Conservation (phyloP, 2,329 filamentous ascomycete genomes). For the Fusarium transvaalense region DNA sequence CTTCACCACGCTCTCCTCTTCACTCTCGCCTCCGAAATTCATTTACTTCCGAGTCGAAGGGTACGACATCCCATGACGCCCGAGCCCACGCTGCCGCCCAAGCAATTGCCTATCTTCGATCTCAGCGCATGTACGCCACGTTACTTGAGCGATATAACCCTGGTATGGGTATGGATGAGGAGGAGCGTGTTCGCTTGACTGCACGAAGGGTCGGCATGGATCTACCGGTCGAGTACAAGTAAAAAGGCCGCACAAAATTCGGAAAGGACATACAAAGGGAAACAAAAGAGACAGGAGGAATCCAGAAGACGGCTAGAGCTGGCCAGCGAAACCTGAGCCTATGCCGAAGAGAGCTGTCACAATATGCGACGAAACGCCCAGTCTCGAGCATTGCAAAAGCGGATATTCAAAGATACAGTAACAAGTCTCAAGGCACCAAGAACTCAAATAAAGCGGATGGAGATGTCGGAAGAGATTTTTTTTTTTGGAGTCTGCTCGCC, state of each 20-base stretch:
- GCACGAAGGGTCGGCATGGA: conserved; percentile 92
- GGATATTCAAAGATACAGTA: not conserved
- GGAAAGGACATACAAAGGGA: not conserved
- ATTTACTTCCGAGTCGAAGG: conserved; percentile 64
- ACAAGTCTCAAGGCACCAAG: not conserved
- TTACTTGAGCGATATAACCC: conserved; percentile 94
- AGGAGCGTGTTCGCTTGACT: conserved; percentile 86
- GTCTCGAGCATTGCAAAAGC: not conserved
- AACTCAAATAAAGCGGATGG: not conserved
- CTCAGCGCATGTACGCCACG: conserved; percentile 86
- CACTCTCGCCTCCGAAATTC: conserved; percentile 51
- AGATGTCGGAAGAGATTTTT: not conserved
- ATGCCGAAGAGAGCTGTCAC: not conserved
- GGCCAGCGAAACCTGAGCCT: not conserved
- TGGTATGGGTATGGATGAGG: conserved; percentile 86
- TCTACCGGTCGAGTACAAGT: conserved; percentile 73
- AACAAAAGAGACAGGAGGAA: not conserved
- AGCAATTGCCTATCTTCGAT: conserved; percentile 81
- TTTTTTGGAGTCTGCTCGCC: not conserved
- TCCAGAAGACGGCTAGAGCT: not conserved
- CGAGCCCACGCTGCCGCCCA: conserved; percentile 71
- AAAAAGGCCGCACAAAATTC: not conserved
- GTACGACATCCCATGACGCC: conserved; percentile 56
- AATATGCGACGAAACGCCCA: not conserved
- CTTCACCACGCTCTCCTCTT: conserved; percentile 68